These are phyloP conservation scores for Aureobasidium mangrovei DNA, from an alignment of 2,329 filamentous ascomycete species.

Conservation along the genomic window DNA sequence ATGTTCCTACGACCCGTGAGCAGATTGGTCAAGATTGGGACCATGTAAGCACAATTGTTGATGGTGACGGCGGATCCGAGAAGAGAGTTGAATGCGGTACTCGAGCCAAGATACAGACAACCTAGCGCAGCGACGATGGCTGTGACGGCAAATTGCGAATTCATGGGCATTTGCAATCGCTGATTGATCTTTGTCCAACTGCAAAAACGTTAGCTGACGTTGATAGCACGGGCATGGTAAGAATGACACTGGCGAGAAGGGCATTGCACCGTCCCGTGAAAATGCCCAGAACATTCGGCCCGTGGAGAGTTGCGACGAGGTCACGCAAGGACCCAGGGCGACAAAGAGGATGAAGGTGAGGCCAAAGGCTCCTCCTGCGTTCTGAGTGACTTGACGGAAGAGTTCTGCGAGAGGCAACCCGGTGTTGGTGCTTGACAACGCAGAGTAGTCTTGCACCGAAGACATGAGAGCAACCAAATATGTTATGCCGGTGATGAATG, in stretches of 20 bases:
- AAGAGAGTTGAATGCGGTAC: slow-evolving; percentile 16
- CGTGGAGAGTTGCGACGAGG: slow-evolving; percentile 30
- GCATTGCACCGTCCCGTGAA: slow-evolving; percentile 33
- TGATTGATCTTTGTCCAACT: slow-evolving; percentile 9
- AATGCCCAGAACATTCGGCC: slow-evolving; percentile 36
- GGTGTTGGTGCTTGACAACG: slow-evolving; percentile 21
- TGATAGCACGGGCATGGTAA: not conserved
- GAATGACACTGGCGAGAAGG: slow-evolving; percentile 3
- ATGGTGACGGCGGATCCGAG: slow-evolving; percentile 4
- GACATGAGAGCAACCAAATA: slow-evolving; percentile 49
- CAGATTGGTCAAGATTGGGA: slow-evolving; percentile 5
- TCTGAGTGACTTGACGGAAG: slow-evolving; percentile 37
- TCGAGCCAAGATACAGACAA: slow-evolving; percentile 15
- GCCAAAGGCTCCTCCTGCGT: slow-evolving; percentile 35
- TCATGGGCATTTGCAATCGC: slow-evolving; percentile 14
- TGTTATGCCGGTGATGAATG: slow-evolving; percentile 41
- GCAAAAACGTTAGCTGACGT: not conserved
- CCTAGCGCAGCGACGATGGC: slow-evolving; percentile 16
- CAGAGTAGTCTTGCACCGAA: slow-evolving; percentile 40
- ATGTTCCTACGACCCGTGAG: slow-evolving; percentile 3
- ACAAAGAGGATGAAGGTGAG: slow-evolving; percentile 36
- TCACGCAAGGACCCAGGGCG: slow-evolving; percentile 36
- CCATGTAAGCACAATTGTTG: slow-evolving; percentile 7
- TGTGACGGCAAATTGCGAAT: slow-evolving; percentile 15
- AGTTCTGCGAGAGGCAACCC: slow-evolving; percentile 39